Conservation (phyloP, 2,329 filamentous ascomycete species). For the Xylariaceae sp. region DNA sequence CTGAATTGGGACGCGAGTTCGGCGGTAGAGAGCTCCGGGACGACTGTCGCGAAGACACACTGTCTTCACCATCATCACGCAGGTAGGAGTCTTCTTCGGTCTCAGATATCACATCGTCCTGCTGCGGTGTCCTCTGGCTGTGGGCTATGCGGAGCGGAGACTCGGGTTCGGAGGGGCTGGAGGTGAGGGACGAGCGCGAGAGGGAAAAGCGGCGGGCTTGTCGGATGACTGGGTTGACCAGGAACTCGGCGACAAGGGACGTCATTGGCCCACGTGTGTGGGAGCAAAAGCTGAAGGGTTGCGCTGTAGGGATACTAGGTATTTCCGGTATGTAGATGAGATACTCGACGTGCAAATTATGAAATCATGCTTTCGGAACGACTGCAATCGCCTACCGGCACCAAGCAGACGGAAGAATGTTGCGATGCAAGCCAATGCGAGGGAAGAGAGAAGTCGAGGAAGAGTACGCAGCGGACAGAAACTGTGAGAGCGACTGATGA, state of each 20-base stretch:
- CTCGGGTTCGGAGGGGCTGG: slow-evolving; percentile 32
- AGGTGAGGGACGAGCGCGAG: slow-evolving; percentile 38
- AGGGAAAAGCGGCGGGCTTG: slow-evolving; percentile 61
- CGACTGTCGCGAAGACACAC: slow-evolving; percentile 22
- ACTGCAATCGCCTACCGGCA: too few relatives aligned
- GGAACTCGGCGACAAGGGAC: slow-evolving; percentile 60
- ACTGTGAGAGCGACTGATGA: too few relatives aligned
- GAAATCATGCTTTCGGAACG: slow-evolving; percentile 5
- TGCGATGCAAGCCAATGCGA: too few relatives aligned
- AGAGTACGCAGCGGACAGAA: too few relatives aligned
- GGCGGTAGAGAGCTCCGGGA: slow-evolving; percentile 26
- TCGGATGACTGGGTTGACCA: slow-evolving; percentile 63
- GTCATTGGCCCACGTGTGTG: slow-evolving; percentile 42
- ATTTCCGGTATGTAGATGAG: slow-evolving; percentile 7
- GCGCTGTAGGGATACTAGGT: slow-evolving; percentile 13
- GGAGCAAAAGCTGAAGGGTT: too few relatives aligned
- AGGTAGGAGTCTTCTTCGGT: slow-evolving; percentile 27
- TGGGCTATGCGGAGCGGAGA: slow-evolving; percentile 31
- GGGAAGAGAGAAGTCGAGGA: too few relatives aligned
- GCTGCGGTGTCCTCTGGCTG: slow-evolving; percentile 15
- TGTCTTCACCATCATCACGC: slow-evolving; percentile 22
- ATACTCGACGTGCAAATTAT: slow-evolving; percentile 8
- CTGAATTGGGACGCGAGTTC: slow-evolving; percentile 11
- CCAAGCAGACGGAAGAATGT: too few relatives aligned
- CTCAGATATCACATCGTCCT: slow-evolving; percentile 29